phyloP scores from a whole-genome alignment of 1,139 yeast species.

The Pichia sp. region DNA sequence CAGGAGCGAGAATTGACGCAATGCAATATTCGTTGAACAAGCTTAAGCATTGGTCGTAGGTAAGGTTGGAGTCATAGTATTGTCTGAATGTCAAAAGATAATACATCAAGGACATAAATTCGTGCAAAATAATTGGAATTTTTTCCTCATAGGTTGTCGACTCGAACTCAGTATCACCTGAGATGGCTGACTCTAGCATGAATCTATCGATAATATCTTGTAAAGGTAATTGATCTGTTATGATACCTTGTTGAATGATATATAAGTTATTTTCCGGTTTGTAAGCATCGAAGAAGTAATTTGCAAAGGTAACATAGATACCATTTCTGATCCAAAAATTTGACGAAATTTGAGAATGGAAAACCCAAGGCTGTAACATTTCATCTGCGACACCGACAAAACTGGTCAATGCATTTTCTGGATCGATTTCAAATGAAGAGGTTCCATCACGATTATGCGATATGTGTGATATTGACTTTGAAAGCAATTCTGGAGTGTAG shows the following conservation, averaged over 20 bases:
- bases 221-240: slow-evolving; percentile 40
- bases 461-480: slow-evolving; percentile 8
- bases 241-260: slow-evolving; percentile 50
- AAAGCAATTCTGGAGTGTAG: slow-evolving; percentile 20
- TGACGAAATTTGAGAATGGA: slow-evolving; percentile 67
- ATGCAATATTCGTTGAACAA: slow-evolving; percentile 6
- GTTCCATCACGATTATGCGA: neutral
- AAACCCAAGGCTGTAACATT: slow-evolving; percentile 59
- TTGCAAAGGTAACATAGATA: slow-evolving; percentile 45
- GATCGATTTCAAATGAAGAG: slow-evolving; percentile 1
- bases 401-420: slow-evolving; percentile 30
- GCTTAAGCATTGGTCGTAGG: slow-evolving; percentile 27
- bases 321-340: slow-evolving; percentile 89
- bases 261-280: slow-evolving; percentile 54
- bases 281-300: slow-evolving; percentile 42
- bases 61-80: slow-evolving; percentile 36
- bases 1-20: slow-evolving; percentile 9
- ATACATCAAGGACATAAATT: slow-evolving; percentile 53
- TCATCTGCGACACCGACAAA: slow-evolving; percentile 45
- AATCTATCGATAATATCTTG: slow-evolving; percentile 56
- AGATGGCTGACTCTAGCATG: slow-evolving; percentile 55
- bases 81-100: slow-evolving; percentile 53
- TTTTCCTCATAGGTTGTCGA: slow-evolving; percentile 58
- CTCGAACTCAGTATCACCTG: slow-evolving; percentile 35
- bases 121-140: slow-evolving; percentile 47